Evolutionary conservation across 768 basidiomycete genomes (phyloP).

Genomic region (Porpolomopsis calyptriformis): DNA sequence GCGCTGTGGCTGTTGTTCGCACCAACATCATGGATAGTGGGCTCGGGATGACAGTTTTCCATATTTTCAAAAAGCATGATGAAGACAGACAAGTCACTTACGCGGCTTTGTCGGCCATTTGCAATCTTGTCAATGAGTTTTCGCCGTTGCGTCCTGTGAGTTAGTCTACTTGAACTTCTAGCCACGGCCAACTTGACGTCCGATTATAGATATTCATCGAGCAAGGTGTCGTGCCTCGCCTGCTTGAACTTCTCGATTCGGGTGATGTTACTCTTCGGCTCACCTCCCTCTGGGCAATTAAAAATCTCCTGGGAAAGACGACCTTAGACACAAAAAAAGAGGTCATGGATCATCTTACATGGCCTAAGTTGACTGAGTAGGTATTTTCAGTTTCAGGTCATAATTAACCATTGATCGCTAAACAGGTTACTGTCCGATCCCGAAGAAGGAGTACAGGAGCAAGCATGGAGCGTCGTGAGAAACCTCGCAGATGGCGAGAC

Average conservation of each 20-base stretch:
- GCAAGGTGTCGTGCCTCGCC: conserved; percentile 52
- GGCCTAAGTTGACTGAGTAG: conserved; percentile 49
- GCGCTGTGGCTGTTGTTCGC: conserved; percentile 68
- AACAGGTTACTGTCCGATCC: conserved; percentile 44
- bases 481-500: conserved; percentile 59
- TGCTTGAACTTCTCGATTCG: conserved; percentile 45
- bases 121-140: conserved; percentile 81
- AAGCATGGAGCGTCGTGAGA: conserved; percentile 54
- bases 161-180: conserved; percentile 9
- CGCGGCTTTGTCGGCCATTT: conserved; percentile 65
- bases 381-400: conserved; percentile 13
- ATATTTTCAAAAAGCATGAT: conserved; percentile 34
- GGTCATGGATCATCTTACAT: conserved; percentile 62
- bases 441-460: conserved; percentile 53
- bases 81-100: conserved; percentile 63
- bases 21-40: conserved; percentile 81
- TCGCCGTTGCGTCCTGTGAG: conserved; percentile 67
- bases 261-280: conserved; percentile 48
- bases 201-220: conserved; percentile 47
- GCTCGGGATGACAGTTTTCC: conserved; percentile 60
- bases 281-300: conserved; percentile 79
- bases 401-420: neutral
- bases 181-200: neutral
- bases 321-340: conserved; percentile 46
- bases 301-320: conserved; percentile 68